Base-by-base conservation (phyloP, 768 basidiomycete species). In the Naganishia onofrii region DNA sequence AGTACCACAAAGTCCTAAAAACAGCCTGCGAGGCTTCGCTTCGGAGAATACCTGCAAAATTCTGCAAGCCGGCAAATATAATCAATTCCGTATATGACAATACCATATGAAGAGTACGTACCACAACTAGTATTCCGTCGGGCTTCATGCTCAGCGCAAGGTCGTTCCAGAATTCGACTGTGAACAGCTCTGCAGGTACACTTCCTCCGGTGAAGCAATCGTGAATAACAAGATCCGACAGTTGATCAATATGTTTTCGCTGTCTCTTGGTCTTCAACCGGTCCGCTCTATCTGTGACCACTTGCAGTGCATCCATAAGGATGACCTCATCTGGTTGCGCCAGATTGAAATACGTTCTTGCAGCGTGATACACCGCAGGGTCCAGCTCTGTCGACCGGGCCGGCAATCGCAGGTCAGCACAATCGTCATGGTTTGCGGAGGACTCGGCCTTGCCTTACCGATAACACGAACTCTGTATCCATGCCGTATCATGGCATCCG, bases 151-250 rank as follows among this genome's bases (percentile, higher is more conserved):
- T 77, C 1, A 79, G 75, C 74, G 86, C 88, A 64, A 95, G 77
- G 66, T 88, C 87, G 28, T 83, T 73, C 91, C 92, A 95, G 77
- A 94, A 94, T 74, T 93, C 88, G 34, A 85, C 48, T 0, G 93
- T 91, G 81, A 90, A 97, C 64, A 97, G 82, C 75, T 92, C 89
- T 44, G 87, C 83, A 0, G 95, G 93, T 2, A 97, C 88, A n/a
- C 87, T 87, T 3, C 95, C 95, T 10, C 94, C 95, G 10, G 93
- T 92, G 79, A 96, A 97, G 76, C 91, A 91, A 75, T 95, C 94
- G 74, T 97, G 95, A 0, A 95, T 83, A 48, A 93, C 86, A 71
- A 76, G 81, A 67, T 77, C 89, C 76, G 86, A 92, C 23, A 82
- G 81, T 10, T 79, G 79, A 15, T 48, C 51, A 32, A 38, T 34